Percentiles rank a stretch among this genome's conserved stretches.
These are phyloP conservation scores for Pyrenula massariospora DNA, from an alignment of 495 filamentous ascomycete genomes.

Conservation along the genomic window DNA sequence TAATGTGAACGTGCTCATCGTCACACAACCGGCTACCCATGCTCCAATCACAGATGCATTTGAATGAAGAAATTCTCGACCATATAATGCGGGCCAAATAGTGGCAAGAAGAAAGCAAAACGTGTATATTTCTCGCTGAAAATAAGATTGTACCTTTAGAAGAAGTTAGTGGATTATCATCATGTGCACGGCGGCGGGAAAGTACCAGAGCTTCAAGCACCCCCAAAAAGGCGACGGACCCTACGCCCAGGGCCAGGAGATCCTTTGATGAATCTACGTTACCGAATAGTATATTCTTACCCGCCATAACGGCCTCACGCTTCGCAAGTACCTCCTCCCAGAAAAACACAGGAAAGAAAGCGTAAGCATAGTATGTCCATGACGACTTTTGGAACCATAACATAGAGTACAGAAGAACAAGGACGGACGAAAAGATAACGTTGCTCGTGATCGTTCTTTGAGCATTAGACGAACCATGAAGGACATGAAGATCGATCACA, in stretches of 20 bases:
- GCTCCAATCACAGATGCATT: slow-evolving; percentile 52
- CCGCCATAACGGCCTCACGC: slow-evolving; percentile 54
- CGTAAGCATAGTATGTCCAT: slow-evolving; percentile 83
- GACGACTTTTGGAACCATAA: slow-evolving; percentile 72
- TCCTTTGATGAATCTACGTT: slow-evolving; percentile 48
- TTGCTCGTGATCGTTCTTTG: slow-evolving; percentile 49
- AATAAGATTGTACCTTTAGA: slow-evolving; percentile 67
- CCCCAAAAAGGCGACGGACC: slow-evolving; percentile 52
- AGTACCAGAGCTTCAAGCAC: slow-evolving; percentile 75
- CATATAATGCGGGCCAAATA: slow-evolving; percentile 70
- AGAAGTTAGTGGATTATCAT: slow-evolving; percentile 8
- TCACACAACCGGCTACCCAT: slow-evolving; percentile 64
- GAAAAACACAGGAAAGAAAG: slow-evolving; percentile 81
- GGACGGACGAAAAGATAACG: slow-evolving; percentile 61
- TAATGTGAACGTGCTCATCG: slow-evolving; percentile 87
- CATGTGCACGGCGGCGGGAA: slow-evolving; percentile 3
- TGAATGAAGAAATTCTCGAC: slow-evolving; percentile 52
- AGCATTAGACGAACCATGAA: slow-evolving; percentile 58
- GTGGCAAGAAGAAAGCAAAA: slow-evolving; percentile 62
- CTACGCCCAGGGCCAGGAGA: slow-evolving; percentile 45
- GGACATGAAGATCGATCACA: slow-evolving; percentile 79
- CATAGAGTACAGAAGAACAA: slow-evolving; percentile 63
- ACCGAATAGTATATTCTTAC: slow-evolving; percentile 55
- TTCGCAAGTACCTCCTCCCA: slow-evolving; percentile 94
- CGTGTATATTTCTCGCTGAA: slow-evolving; percentile 78